phyloP scores from a whole-genome alignment of 495 filamentous ascomycete genomes.

The Talaromyces adpressus region DNA sequence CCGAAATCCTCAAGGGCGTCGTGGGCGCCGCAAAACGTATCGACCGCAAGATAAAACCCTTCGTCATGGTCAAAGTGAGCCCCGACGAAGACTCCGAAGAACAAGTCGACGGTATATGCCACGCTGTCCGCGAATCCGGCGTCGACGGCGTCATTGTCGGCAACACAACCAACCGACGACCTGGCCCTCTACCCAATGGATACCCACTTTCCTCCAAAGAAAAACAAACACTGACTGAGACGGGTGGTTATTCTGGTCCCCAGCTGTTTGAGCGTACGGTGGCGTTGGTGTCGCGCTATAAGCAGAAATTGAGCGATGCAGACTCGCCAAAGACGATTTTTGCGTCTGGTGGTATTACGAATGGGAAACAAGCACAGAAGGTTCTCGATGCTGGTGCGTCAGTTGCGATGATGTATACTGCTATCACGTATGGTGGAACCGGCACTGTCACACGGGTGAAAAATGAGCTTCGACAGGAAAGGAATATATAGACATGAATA shows the following conservation, averaged over 20 bases:
- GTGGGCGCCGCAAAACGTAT: conserved; percentile 65
- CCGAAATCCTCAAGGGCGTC: conserved; percentile 70
- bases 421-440: conserved; percentile 75
- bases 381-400: conserved; percentile 79
- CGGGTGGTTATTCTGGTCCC: conserved; percentile 86
- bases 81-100: conserved; percentile 83
- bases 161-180: conserved; percentile 84
- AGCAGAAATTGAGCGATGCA: conserved; percentile 28
- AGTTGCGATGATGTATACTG: conserved; percentile 79
- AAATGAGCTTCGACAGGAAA: conserved; percentile 65
- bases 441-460: conserved; percentile 85
- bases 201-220: conserved; percentile 60
- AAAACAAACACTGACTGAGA: conserved; percentile 58
- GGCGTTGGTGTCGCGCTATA: conserved; percentile 69
- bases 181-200: conserved; percentile 57
- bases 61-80: conserved; percentile 94
- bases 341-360: conserved; percentile 84
- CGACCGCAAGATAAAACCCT: conserved; percentile 64
- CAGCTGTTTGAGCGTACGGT: conserved; percentile 74
- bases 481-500: conserved; percentile 17
- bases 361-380: conserved; percentile 70
- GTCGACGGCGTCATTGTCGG: conserved; percentile 96
- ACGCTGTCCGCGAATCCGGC: conserved; percentile 74
- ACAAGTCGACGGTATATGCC: conserved; percentile 79
- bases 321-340: conserved; percentile 71